Evolutionary conservation across 805 yeast genomes (phyloP), one percentile per base, ranked within the genome.

Genomic region (Yamadazyma sp.): DNA sequence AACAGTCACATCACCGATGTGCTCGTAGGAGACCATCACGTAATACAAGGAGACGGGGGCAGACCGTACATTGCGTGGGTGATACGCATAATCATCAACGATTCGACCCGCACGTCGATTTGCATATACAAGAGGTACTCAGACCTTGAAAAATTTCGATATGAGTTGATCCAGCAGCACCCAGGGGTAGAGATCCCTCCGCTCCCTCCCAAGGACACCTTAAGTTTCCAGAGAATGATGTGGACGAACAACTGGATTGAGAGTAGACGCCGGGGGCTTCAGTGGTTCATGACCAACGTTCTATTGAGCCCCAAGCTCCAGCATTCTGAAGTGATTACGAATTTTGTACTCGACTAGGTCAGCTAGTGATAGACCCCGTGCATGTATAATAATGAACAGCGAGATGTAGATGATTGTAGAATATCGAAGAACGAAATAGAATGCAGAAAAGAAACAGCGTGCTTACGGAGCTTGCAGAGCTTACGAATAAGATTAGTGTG

Each of bases 41-140:
- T 54, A 23, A 57, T 68, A 5, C 52, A 57, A 15, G 74, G 73
- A 8, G 69, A 65, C 19, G 54, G 55, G 5, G 69, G 71, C 1
- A 50, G 46, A 29, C 49, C 64, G 35, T 68, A 66, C 46, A 55
- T 60, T 13, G 70, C 59, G 16, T 68, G 74, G 74, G 36, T 62
- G 3, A 57, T 68, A 8, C 56, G 60, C 31, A 55, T 68, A 5
- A 59, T 63, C 3, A 47, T 68, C 15, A 59, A 67, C 37, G 70
- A 64, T 32, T 58, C 64, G 5, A 47, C 51, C 18, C 60, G 59
- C 43, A 60, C 74, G 3, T 63, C 62, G 41, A 67, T 83, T 13
- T 54, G 60, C 30, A 49, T 78, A 3, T 73, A 77, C 52, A 77
- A 75, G 53, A 55, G 95, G 25, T 86, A 82, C 56, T 73, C 78